Evolutionary conservation across 768 basidiomycete species (phyloP).

Genomic region (Wakefieldia striispora): DNA sequence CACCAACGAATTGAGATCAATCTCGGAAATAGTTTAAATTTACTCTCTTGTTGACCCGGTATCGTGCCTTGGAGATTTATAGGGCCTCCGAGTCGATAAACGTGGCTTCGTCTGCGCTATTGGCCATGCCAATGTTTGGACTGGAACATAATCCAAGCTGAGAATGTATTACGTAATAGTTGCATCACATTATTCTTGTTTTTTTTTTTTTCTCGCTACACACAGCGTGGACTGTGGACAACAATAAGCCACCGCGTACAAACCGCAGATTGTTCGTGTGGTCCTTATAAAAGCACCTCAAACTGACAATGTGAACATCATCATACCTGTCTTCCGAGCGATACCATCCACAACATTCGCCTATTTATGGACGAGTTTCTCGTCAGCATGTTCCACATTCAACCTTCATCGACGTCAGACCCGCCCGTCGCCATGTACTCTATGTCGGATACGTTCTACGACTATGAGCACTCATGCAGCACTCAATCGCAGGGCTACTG

Average conservation of each 20-base stretch:
- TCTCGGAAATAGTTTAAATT: conserved; percentile 24
- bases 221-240: too few relatives aligned
- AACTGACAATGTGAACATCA: neutral
- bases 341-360: neutral
- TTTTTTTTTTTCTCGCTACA: too few relatives aligned
- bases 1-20: conserved; percentile 32
- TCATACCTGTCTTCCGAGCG: neutral
- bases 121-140: conserved; percentile 60
- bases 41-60: neutral
- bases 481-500: neutral
- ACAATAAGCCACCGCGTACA: too few relatives aligned
- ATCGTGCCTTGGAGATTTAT: neutral
- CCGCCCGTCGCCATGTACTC: neutral
- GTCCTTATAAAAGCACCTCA: neutral
- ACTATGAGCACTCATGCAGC: neutral
- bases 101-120: conserved; percentile 35
- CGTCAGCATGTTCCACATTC: neutral
- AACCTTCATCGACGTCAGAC: neutral
- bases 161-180: too few relatives aligned
- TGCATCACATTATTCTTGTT: too few relatives aligned
- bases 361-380: conserved; percentile 11
- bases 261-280: too few relatives aligned
- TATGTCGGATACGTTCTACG: neutral
- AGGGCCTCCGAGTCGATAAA: conserved; percentile 6
- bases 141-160: conserved; percentile 33